Percentiles rank a stretch among this genome's conserved stretches.
Conservation (phyloP, 257 asterid species). For the Ehretia macrophylla region DNA sequence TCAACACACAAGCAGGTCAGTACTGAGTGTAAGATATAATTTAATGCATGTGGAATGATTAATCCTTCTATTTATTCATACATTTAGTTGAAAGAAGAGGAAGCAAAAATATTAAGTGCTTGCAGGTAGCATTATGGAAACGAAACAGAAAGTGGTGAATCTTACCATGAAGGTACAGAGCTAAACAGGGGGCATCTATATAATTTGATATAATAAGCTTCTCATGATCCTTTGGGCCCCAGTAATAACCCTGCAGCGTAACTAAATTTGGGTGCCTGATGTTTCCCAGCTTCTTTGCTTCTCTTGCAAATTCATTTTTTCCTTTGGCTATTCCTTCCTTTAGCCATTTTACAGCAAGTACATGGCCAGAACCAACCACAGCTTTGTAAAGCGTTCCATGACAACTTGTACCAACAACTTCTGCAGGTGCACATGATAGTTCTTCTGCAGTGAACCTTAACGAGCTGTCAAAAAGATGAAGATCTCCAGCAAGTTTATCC, state of each 20-base stretch:
- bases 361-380: conserved; percentile 49
- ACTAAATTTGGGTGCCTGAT: conserved; percentile 66
- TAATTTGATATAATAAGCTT: conserved; percentile 65
- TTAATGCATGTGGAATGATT: background rate
- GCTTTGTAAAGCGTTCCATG: conserved; percentile 83
- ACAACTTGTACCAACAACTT: conserved; percentile 77
- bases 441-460: conserved; percentile 69
- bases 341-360: conserved; percentile 73
- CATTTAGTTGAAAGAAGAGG: too few relatives aligned
- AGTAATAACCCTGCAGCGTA: conserved; percentile 70
- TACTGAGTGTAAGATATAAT: too few relatives aligned
- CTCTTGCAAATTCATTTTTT: conserved; percentile 69
- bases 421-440: conserved; percentile 82
- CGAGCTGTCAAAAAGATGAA: conserved; percentile 58
- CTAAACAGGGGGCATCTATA: conserved; percentile 59
- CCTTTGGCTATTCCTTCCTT: conserved; percentile 79
- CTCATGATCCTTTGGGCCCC: conserved; percentile 93
- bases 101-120: too few relatives aligned
- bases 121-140: too few relatives aligned
- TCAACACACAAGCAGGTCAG: too few relatives aligned
- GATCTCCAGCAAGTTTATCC: conserved; percentile 79
- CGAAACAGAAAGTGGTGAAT: background rate
- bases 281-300: conserved; percentile 73
- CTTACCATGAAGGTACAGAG: conserved; percentile 65
- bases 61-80: too few relatives aligned